Evolutionary conservation across 495 filamentous ascomycete species (phyloP).

Genomic region (Eremomyces bilateralis): DNA sequence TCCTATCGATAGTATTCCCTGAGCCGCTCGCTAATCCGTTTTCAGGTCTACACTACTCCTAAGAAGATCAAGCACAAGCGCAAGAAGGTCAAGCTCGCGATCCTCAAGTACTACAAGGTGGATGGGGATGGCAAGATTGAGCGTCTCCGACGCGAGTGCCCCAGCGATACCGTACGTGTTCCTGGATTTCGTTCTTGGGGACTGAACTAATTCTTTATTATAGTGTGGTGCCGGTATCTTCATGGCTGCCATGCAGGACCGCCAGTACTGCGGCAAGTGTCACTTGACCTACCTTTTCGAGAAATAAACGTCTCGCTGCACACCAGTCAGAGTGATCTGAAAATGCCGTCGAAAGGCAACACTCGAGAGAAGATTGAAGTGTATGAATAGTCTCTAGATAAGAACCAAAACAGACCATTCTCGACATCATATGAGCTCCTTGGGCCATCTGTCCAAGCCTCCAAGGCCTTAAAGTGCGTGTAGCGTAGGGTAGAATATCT

Average conservation of each 20-base stretch:
- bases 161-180: conserved; percentile 61
- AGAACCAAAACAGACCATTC: no score
- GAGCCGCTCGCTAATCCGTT: no score
- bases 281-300: conserved; percentile 99
- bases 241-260: conserved; percentile 99
- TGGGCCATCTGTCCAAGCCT: no score
- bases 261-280: conserved; percentile 98
- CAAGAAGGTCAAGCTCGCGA: conserved; percentile 98
- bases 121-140: conserved; percentile 99
- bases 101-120: conserved; percentile 99
- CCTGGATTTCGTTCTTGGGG: conserved; percentile 2
- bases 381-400: no score
- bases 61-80: conserved; percentile 99
- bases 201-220: conserved; percentile 16
- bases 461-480: no score
- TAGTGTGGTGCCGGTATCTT: conserved; percentile 99
- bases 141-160: conserved; percentile 95
- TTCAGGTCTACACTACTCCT: conserved; percentile 98
- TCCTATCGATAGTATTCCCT: no score
- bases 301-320: no score
- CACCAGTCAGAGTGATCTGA: no score
- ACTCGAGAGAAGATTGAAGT: no score
- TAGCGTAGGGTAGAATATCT: no score
- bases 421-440: no score
- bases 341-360: no score